Conservation (phyloP, 148 eudicot genomes). For the Rhododendron molle region DNA sequence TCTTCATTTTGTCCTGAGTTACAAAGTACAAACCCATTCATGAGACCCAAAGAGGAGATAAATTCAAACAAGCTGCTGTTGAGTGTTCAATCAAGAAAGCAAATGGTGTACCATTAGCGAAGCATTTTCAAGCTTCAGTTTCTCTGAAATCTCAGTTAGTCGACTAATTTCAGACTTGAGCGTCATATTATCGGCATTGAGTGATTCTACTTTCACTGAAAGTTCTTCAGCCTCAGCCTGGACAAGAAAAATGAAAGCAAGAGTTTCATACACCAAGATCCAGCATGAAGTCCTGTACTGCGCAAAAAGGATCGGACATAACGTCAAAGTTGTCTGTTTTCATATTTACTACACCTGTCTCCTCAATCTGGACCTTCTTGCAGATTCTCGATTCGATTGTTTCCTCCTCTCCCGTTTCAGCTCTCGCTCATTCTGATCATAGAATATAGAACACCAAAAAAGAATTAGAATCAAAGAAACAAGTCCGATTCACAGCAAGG, state of each 20-base stretch:
- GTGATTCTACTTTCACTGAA: conserved; percentile 59
- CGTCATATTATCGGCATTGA: conserved; percentile 62
- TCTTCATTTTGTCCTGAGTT: conserved; percentile 59
- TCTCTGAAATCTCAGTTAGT: conserved; percentile 54
- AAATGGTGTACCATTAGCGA: conserved; percentile 43
- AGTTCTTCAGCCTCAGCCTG: conserved; percentile 97
- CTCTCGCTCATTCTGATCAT: conserved; percentile 67
- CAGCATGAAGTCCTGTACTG: background rate
- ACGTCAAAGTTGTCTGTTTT: background rate
- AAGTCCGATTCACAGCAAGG: background rate
- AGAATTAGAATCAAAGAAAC: background rate
- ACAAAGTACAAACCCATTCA: background rate
- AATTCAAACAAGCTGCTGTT: background rate
- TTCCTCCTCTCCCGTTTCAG: conserved; percentile 88
- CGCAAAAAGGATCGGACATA: background rate
- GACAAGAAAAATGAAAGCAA: conserved; percentile 1
- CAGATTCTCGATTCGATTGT: conserved; percentile 95
- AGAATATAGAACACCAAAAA: background rate
- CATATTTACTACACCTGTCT: conserved; percentile 52
- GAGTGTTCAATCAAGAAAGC: background rate
- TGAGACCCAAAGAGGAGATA: background rate
- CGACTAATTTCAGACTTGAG: conserved; percentile 69
- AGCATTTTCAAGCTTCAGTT: conserved; percentile 68
- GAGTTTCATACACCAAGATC: background rate
- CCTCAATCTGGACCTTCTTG: conserved; percentile 91